Percentiles rank a stretch among this genome's conserved stretches.
Conservation (phyloP, 176 grass and related monocot genomes). For the Chrysopogon serrulatus region DNA sequence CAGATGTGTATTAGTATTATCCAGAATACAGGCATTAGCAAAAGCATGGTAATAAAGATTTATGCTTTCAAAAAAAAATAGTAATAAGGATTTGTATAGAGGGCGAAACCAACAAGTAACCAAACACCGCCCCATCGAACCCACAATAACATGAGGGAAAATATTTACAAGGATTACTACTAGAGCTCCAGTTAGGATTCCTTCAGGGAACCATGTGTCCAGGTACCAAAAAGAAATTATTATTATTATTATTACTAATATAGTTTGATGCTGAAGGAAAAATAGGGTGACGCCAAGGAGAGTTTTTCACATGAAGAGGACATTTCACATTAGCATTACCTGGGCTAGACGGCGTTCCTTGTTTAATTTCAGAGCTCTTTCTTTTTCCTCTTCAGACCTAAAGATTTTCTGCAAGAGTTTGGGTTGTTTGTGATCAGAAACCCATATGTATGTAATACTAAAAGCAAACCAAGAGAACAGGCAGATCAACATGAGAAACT, state of each 20-base stretch:
- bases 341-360: conserved; percentile 74
- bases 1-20: background rate
- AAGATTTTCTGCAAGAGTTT: conserved; percentile 67
- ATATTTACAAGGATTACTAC: background rate
- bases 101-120: background rate
- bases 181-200: background rate
- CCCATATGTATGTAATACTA: background rate
- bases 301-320: background rate
- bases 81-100: background rate
- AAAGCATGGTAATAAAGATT: background rate
- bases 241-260: background rate
- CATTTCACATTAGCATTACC: conserved; percentile 17
- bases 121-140: background rate
- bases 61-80: no score
- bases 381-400: conserved; percentile 71
- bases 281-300: background rate
- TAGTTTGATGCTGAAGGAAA: background rate
- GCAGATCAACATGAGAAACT: background rate
- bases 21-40: background rate
- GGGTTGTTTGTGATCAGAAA: background rate
- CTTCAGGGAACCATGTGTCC: background rate
- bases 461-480: background rate
- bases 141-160: background rate
- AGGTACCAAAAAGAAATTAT: background rate
- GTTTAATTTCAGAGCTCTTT: conserved; percentile 64